A percentile compares a stretch with the other conserved stretches of the same genome.
These are phyloP conservation scores for Infundibulicybe gibba DNA, from an alignment of 768 basidiomycete species.

Conservation along the genomic window DNA sequence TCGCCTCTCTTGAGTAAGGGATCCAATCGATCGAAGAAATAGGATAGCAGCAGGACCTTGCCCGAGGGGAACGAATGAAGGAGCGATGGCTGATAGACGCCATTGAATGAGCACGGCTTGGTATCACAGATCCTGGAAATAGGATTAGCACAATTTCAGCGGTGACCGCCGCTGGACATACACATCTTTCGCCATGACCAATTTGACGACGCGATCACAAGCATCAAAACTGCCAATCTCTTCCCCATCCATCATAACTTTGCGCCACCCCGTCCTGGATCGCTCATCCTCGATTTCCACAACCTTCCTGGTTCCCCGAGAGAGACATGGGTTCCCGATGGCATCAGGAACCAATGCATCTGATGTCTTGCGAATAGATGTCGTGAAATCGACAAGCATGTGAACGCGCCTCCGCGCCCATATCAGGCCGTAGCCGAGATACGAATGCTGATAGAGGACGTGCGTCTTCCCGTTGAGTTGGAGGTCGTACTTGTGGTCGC, in stretches of 20 bases:
- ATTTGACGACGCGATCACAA: no score
- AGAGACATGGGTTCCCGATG: constrained; percentile 81
- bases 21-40: constrained; percentile 86
- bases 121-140: no score
- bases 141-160: no score
- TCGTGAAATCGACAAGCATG: constrained; percentile 86
- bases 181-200: no score
- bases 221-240: constrained; percentile 86
- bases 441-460: constrained; percentile 94
- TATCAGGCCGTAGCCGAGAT: constrained; percentile 96
- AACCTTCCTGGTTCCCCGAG: constrained; percentile 53
- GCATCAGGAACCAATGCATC: constrained; percentile 11
- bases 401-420: constrained; percentile 81
- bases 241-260: constrained; percentile 84
- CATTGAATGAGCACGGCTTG: no score
- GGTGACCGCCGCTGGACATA: no score
- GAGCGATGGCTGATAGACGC: no score
- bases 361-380: constrained; percentile 31
- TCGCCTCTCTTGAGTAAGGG: constrained; percentile 54
- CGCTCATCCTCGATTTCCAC: constrained; percentile 60
- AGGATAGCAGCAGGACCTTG: no score
- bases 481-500: constrained; percentile 90
- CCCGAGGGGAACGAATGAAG: no score
- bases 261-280: constrained; percentile 36
- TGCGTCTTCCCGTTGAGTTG: constrained; percentile 67